Evolutionary conservation across 306 rosid species (phyloP).

Genomic region (Medicago ruthenica): DNA sequence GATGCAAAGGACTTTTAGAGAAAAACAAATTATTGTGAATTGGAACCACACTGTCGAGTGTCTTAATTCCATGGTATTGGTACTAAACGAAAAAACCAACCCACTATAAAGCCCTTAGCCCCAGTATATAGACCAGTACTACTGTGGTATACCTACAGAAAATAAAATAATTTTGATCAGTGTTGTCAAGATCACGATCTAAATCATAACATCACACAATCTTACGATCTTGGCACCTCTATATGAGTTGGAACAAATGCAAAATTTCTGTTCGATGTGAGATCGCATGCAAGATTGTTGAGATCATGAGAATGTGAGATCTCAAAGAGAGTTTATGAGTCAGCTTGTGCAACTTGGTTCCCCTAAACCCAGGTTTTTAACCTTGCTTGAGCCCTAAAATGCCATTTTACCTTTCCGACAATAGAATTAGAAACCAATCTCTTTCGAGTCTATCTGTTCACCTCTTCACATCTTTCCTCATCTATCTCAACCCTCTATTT

Average conservation of each 20-base stretch:
- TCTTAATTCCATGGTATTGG: constrained; percentile 11
- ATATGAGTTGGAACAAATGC: not conserved
- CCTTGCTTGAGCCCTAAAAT: too few species aligned
- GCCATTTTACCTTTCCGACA: too few species aligned
- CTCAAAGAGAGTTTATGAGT: not conserved
- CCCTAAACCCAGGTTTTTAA: too few species aligned
- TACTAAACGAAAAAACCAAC: not conserved
- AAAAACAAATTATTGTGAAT: constrained; percentile 18
- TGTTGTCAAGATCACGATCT: not conserved
- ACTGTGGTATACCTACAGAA: not conserved
- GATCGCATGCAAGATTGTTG: not conserved
- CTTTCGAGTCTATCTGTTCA: too few species aligned
- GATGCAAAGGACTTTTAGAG: not conserved
- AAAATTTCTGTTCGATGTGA: not conserved
- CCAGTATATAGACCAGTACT: too few species aligned
- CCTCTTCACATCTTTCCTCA: constrained; percentile 51
- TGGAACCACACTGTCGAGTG: not conserved
- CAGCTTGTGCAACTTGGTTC: too few species aligned
- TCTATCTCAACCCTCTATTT: too few species aligned
- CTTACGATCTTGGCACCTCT: not conserved
- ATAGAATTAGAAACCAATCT: constrained; percentile 34
- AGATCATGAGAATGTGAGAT: not conserved
- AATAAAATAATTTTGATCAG: not conserved
- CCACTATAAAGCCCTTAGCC: not conserved
- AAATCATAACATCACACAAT: not conserved